Percentiles rank a stretch among this genome's conserved stretches.
Conservation (phyloP, 2,329 filamentous ascomycete genomes). For the Tolypocladium ovalisporum region DNA sequence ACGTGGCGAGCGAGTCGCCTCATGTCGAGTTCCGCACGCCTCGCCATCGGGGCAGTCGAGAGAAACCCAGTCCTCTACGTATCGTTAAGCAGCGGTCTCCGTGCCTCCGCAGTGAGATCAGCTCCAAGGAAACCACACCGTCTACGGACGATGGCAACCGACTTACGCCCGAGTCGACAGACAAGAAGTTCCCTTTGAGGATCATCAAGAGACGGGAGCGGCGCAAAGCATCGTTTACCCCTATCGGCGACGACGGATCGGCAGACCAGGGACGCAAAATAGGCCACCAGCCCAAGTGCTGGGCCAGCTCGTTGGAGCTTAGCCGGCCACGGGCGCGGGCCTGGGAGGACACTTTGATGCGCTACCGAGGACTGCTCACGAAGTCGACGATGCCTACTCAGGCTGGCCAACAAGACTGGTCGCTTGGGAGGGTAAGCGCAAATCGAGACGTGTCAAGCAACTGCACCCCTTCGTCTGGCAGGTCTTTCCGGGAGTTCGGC, state of each 20-base stretch:
- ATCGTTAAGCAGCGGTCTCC: constrained; percentile 31
- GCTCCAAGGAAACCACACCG: not conserved
- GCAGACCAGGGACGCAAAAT: not conserved
- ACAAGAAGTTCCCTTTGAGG: constrained; percentile 2
- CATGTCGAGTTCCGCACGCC: constrained; percentile 20
- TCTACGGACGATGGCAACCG: not conserved
- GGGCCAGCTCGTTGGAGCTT: constrained; percentile 5
- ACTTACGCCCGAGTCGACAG: not conserved
- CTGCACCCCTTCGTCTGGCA: not conserved
- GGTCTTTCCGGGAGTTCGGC: not conserved
- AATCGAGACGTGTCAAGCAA: not conserved
- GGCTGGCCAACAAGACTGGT: not conserved
- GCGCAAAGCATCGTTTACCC: not conserved
- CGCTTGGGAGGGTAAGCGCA: not conserved
- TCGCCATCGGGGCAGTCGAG: constrained; percentile 8
- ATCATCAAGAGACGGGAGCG: constrained; percentile 5
- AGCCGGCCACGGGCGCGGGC: constrained; percentile 1
- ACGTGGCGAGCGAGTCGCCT: constrained; percentile 14
- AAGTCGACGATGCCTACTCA: not conserved
- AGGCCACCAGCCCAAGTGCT: not conserved
- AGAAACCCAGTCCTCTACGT: constrained; percentile 34
- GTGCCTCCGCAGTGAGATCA: not conserved
- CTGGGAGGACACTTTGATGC: constrained; percentile 6
- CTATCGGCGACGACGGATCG: not conserved
- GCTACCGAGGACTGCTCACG: constrained; percentile 7